phyloP scores from a whole-genome alignment of 306 rosid genomes.

The Acacia confusa region DNA sequence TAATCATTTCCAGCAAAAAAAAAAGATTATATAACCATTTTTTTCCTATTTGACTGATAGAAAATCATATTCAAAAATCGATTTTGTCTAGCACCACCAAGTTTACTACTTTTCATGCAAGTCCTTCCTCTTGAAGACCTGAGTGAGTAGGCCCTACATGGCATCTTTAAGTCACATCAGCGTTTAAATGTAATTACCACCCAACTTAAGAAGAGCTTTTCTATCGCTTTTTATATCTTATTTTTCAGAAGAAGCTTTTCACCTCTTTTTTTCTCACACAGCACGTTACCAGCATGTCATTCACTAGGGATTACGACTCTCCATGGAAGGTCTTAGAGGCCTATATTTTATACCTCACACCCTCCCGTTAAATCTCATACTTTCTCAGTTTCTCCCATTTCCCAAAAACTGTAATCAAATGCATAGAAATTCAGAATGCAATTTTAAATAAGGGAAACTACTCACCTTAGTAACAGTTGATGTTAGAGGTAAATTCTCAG shows the following conservation, averaged over 20 bases:
- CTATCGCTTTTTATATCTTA: neutral
- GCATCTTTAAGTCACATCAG: neutral
- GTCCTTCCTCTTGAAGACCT: neutral
- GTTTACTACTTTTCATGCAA: neutral
- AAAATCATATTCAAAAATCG: neutral
- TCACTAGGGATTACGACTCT: neutral
- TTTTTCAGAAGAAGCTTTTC: neutral
- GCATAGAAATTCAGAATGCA: neutral
- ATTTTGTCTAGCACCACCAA: constrained; percentile 8
- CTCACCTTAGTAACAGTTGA: constrained; percentile 65
- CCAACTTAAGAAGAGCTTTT: neutral
- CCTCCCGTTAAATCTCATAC: neutral
- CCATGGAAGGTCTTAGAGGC: neutral
- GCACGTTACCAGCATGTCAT: neutral
- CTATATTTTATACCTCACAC: neutral
- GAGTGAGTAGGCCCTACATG: constrained; percentile 10
- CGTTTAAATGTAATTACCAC: neutral
- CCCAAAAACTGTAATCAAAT: neutral
- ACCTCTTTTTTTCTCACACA: constrained; percentile 1
- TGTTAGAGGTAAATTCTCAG: constrained; percentile 71
- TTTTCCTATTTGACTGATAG: neutral
- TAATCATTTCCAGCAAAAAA: neutral
- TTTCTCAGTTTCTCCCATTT: neutral
- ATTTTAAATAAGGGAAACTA: constrained; percentile 3
- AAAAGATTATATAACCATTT: neutral